Conservation (phyloP, 208 protist species). For the Acanthamoeba lenticulata region DNA sequence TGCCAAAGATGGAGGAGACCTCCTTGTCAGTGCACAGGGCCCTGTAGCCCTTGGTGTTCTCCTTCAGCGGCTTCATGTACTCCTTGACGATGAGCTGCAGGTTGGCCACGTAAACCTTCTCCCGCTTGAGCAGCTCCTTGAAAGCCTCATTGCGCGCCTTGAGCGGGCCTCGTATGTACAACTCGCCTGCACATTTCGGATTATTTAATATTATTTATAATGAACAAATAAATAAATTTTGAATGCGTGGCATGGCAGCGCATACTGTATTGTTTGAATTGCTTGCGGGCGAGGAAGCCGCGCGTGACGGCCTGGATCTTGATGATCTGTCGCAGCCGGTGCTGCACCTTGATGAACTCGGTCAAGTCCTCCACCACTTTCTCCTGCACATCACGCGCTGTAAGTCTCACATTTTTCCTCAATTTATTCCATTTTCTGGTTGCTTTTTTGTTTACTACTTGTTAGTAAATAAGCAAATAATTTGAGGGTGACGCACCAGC, state of each 20-base stretch:
- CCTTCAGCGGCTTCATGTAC: conserved; percentile 58
- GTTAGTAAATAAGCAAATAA: too few species aligned
- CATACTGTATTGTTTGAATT: conserved; percentile 54
- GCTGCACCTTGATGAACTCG: conserved; percentile 51
- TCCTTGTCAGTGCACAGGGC: conserved; percentile 50
- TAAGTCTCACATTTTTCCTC: too few species aligned
- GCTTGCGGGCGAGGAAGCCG: conserved; percentile 47
- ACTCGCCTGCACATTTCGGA: neutral
- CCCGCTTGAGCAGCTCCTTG: conserved; percentile 8
- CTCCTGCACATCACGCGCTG: neutral
- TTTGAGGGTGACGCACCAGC: too few species aligned
- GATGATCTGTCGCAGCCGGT: conserved; percentile 33
- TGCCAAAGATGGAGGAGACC: conserved; percentile 9
- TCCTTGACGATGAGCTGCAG: conserved; percentile 41
- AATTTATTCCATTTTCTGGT: too few species aligned
- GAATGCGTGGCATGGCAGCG: too few species aligned
- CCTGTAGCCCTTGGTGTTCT: conserved; percentile 40
- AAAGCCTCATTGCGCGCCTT: conserved; percentile 36
- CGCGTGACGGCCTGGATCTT: conserved; percentile 15
- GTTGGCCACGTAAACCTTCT: conserved; percentile 6
- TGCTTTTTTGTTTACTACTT: too few species aligned
- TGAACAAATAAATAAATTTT: too few species aligned
- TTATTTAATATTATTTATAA: too few species aligned
- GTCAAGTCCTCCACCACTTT: conserved; percentile 47
- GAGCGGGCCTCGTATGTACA: neutral